phyloP scores from a whole-genome alignment of 768 basidiomycete genomes.

The Russula ochroleuca region DNA sequence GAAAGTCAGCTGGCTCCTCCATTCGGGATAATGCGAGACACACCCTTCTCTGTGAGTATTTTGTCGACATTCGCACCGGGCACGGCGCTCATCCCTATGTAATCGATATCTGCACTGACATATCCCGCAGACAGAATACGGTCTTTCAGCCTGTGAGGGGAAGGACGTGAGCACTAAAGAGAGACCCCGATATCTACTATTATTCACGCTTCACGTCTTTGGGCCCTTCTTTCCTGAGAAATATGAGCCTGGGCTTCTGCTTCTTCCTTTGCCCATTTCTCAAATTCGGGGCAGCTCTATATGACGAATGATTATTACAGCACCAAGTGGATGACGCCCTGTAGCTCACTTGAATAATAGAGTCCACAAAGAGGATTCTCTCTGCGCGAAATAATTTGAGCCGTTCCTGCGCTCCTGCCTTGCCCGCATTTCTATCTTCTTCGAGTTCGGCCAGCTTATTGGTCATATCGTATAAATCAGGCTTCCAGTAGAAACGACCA shows the following conservation, averaged over 20 bases:
- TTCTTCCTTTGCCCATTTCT: conserved; percentile 16
- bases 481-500: conserved; percentile 23
- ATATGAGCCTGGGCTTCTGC: background rate
- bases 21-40: background rate
- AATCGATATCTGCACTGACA: conserved; percentile 12
- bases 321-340: background rate
- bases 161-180: background rate
- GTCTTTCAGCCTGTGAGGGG: conserved; percentile 4
- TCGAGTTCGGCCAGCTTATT: conserved; percentile 13
- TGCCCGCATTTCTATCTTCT: conserved; percentile 10
- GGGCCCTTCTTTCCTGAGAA: background rate
- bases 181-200: background rate
- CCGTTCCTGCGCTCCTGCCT: conserved; percentile 14
- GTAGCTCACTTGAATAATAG: conserved; percentile 13
- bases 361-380: conserved; percentile 15
- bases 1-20: background rate
- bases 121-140: conserved; percentile 16
- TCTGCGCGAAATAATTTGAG: conserved; percentile 20
- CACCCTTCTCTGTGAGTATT: conserved; percentile 18
- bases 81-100: background rate
- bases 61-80: conserved; percentile 19
- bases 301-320: background rate
- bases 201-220: conserved; percentile 18
- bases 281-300: conserved; percentile 17
- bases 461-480: conserved; percentile 19